These are phyloP conservation scores for Rhinocladiella similis DNA, from an alignment of 2,329 filamentous ascomycete species.

Conservation along the genomic window DNA sequence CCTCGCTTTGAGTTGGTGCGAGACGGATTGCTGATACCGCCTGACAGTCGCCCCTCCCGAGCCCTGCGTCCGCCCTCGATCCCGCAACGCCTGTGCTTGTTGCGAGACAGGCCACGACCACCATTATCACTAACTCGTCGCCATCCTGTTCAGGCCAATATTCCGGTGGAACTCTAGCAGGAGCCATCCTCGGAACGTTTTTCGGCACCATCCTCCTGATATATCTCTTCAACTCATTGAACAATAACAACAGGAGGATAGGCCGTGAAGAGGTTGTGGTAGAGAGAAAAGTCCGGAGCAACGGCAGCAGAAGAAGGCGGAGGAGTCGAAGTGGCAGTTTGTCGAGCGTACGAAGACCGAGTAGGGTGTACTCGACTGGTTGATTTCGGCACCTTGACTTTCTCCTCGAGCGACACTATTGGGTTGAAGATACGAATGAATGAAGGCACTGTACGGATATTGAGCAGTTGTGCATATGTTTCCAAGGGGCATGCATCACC, in stretches of 20 bases:
- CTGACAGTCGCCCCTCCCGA: slow-evolving; percentile 15
- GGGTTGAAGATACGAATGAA: not conserved
- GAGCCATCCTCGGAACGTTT: slow-evolving; percentile 29
- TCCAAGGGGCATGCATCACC: no score
- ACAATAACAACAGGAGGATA: slow-evolving; percentile 8
- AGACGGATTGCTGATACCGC: no score
- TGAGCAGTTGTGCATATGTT: not conserved
- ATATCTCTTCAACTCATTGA: slow-evolving; percentile 25
- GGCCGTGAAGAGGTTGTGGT: slow-evolving; percentile 25
- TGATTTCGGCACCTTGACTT: not conserved
- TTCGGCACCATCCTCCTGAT: slow-evolving; percentile 29
- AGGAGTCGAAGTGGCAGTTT: slow-evolving; percentile 27
- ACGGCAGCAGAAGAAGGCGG: slow-evolving; percentile 18
- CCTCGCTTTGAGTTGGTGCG: not conserved
- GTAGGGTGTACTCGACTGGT: slow-evolving; percentile 26
- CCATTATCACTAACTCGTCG: slow-evolving; percentile 15
- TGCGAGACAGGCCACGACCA: slow-evolving; percentile 25
- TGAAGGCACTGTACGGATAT: not conserved
- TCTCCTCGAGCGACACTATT: not conserved
- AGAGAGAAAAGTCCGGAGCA: slow-evolving; percentile 23
- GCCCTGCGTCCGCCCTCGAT: slow-evolving; percentile 15
- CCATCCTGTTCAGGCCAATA: slow-evolving; percentile 28
- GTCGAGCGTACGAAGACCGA: slow-evolving; percentile 27
- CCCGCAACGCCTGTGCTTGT: slow-evolving; percentile 21
- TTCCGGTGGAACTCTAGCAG: slow-evolving; percentile 28